A percentile compares a stretch with the other conserved stretches of the same genome.
These are phyloP conservation scores for Friedmanniomyces endolithicus DNA, from an alignment of 495 filamentous ascomycete genomes.

Conservation along the genomic window DNA sequence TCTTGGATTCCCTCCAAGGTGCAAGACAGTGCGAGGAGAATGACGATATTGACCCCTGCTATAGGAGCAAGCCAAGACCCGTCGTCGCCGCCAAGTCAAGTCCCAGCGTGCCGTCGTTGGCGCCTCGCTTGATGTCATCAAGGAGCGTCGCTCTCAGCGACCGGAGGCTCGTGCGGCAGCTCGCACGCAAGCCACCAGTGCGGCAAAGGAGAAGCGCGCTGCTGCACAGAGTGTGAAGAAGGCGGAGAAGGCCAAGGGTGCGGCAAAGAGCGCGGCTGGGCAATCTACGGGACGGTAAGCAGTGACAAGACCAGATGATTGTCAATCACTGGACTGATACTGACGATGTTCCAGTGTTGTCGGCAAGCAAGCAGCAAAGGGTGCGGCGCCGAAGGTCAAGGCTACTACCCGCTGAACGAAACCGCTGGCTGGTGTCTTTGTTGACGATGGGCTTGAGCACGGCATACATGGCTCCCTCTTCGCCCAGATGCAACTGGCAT, in stretches of 20 bases:
- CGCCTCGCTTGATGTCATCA: conserved; percentile 98
- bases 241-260: conserved; percentile 96
- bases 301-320: neutral
- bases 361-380: conserved; percentile 96
- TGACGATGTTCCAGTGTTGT: conserved; percentile 34
- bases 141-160: conserved; percentile 87
- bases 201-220: conserved; percentile 93
- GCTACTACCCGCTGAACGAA: conserved; percentile 66
- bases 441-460: neutral
- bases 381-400: conserved; percentile 70
- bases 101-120: conserved; percentile 97
- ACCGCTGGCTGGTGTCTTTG: neutral
- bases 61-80: conserved; percentile 99
- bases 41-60: neutral
- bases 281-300: conserved; percentile 47
- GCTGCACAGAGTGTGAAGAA: conserved; percentile 84
- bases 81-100: conserved; percentile 96
- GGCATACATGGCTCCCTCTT: neutral
- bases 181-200: conserved; percentile 81
- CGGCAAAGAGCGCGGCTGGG: conserved; percentile 59
- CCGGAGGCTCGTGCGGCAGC: conserved; percentile 91
- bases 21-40: neutral
- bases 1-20: no score
- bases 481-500: neutral
- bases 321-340: neutral